A percentile compares a stretch with the other conserved stretches of the same genome.
These are phyloP conservation scores for Apiospora malaysiana DNA, from an alignment of 2,329 filamentous ascomycete species.

Conservation along the genomic window DNA sequence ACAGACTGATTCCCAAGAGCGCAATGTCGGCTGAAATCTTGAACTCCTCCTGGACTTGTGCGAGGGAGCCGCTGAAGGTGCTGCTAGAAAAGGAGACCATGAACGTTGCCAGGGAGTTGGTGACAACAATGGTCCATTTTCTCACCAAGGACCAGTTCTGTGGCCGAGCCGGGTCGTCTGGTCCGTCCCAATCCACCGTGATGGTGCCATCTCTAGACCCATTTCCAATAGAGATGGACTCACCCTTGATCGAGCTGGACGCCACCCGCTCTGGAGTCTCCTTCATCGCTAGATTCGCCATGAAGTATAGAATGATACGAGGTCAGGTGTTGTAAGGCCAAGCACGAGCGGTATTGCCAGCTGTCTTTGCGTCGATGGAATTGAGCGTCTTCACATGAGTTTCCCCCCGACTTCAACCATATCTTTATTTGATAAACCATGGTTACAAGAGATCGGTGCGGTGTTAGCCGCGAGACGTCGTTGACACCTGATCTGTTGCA, in stretches of 20 bases:
- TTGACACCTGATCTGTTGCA: constrained; percentile 1
- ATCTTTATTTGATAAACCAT: background rate
- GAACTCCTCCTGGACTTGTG: background rate
- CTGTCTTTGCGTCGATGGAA: background rate
- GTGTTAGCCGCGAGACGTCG: background rate
- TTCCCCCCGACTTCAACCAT: background rate
- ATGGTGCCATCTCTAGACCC: background rate
- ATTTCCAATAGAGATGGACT: background rate
- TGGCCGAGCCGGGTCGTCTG: background rate
- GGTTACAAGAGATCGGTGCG: background rate
- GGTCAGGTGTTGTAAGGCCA: no score
- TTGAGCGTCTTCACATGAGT: background rate
- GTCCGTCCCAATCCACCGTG: background rate
- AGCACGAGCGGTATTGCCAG: no score
- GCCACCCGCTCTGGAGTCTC: background rate
- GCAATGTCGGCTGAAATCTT: background rate
- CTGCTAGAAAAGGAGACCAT: constrained; percentile 5
- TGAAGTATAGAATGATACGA: background rate
- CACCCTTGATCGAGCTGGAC: background rate
- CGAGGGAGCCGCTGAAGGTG: background rate
- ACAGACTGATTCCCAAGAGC: background rate
- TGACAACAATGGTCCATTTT: background rate
- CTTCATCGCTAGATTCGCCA: background rate
- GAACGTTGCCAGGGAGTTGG: background rate
- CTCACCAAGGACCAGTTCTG: background rate